Conservation (phyloP, 2,329 filamentous ascomycete species). For the Fusarium humuli region DNA sequence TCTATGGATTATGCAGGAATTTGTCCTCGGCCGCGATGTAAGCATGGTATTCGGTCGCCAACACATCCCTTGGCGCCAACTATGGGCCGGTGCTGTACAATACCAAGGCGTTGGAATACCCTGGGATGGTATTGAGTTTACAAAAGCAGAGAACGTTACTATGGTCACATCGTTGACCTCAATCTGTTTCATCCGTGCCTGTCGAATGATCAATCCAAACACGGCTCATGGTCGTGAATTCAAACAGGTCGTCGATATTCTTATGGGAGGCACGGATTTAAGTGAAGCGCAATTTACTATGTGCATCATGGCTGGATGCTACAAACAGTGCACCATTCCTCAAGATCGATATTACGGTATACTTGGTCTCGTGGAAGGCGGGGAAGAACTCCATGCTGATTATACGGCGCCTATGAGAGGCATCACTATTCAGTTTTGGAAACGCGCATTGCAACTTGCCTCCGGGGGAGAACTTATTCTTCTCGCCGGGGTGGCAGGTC, state of each 20-base stretch:
- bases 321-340: not conserved
- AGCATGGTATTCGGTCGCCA: conserved; percentile 8
- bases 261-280: not conserved
- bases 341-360: conserved; percentile 19
- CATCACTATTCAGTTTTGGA: conserved; percentile 17
- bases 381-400: not conserved
- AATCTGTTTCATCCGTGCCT: not conserved
- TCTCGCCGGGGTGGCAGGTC: not conserved
- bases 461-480: conserved; percentile 1
- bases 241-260: accelerated
- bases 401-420: not conserved
- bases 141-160: accelerated
- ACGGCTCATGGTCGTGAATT: not conserved
- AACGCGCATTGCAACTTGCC: not conserved
- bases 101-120: not conserved
- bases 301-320: not conserved
- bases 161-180: not conserved
- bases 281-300: not conserved
- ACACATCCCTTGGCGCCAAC: not conserved
- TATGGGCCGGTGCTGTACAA: not conserved
- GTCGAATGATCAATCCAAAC: not conserved
- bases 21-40: conserved; percentile 14
- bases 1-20: conserved; percentile 26
- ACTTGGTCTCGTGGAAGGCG: not conserved
- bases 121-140: not conserved